Evolutionary conservation across 768 basidiomycete genomes (phyloP).

Genomic region (Mycena chlorophos): DNA sequence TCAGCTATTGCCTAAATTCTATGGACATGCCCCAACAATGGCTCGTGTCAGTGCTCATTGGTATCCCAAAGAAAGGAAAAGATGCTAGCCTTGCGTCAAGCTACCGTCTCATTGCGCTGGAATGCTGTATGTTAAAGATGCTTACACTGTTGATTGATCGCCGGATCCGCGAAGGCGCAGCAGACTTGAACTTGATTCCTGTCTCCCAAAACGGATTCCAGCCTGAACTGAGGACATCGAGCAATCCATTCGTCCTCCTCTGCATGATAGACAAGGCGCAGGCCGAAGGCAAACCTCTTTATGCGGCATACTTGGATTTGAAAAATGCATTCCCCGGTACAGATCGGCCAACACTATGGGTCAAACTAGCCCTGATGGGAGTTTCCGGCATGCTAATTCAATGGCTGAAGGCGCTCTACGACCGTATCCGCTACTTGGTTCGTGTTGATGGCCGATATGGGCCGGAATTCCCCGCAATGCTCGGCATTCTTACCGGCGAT

Average conservation of each 20-base stretch:
- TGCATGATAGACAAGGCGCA: conserved; percentile 9
- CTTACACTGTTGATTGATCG: background rate
- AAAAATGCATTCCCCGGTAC: conserved; percentile 18
- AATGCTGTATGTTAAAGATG: conserved; percentile 24
- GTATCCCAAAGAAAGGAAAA: conserved; percentile 17
- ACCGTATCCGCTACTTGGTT: conserved; percentile 11
- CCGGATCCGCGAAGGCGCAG: background rate
- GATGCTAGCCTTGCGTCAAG: conserved; percentile 4
- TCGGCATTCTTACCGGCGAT: conserved; percentile 19
- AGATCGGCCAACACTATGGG: conserved; percentile 15
- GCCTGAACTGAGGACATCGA: too few species aligned
- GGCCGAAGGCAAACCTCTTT: conserved; percentile 4
- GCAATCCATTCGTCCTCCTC: conserved; percentile 28
- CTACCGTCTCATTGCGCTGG: conserved; percentile 25
- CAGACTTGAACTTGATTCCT: too few species aligned
- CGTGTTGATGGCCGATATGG: conserved; percentile 5
- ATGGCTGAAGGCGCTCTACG: conserved; percentile 19
- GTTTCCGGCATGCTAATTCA: conserved; percentile 16
- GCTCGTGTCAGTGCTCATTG: conserved; percentile 5
- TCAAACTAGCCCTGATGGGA: conserved; percentile 11
- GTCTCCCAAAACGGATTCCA: too few species aligned
- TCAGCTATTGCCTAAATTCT: background rate
- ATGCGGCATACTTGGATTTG: conserved; percentile 16
- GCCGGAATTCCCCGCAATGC: conserved; percentile 8
- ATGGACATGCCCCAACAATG: background rate